phyloP scores from a whole-genome alignment of 1,139 yeast species.

The Candida frijolesensis region DNA sequence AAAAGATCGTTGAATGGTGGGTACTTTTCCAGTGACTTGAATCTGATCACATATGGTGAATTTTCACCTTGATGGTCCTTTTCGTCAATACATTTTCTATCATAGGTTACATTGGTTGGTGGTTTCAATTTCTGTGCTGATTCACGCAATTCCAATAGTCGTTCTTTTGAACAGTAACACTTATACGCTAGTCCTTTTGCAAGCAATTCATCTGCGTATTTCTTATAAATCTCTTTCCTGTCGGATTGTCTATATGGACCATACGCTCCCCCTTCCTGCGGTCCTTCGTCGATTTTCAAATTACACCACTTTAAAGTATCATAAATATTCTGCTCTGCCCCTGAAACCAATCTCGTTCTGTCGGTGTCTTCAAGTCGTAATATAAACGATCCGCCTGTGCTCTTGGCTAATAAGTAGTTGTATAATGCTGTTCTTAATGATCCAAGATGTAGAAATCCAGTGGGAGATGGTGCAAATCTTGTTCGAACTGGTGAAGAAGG shows the following conservation, averaged over 20 bases:
- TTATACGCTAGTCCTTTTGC: slow-evolving; percentile 76
- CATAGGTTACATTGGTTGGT: slow-evolving; percentile 91
- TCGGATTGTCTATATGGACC: slow-evolving; percentile 89
- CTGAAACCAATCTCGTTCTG: slow-evolving; percentile 69
- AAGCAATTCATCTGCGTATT: slow-evolving; percentile 59
- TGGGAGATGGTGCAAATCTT: slow-evolving; percentile 97
- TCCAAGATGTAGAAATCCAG: slow-evolving; percentile 90
- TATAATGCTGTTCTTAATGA: slow-evolving; percentile 91
- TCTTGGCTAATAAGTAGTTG: slow-evolving; percentile 78
- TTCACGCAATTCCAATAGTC: slow-evolving; percentile 65
- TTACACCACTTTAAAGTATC: slow-evolving; percentile 80
- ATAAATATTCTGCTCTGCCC: slow-evolving; percentile 82
- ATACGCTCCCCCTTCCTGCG: slow-evolving; percentile 61
- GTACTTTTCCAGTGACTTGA: slow-evolving; percentile 70
- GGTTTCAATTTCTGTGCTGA: slow-evolving; percentile 78
- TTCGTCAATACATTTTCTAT: slow-evolving; percentile 66
- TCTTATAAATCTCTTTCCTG: slow-evolving; percentile 61
- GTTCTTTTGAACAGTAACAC: slow-evolving; percentile 84
- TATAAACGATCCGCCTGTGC: slow-evolving; percentile 79
- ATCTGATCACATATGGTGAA: slow-evolving; percentile 51
- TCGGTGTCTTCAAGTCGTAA: slow-evolving; percentile 93
- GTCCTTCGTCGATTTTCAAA: slow-evolving; percentile 79
- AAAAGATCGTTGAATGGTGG: slow-evolving; percentile 70
- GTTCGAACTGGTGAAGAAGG: slow-evolving; percentile 72
- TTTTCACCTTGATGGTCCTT: slow-evolving; percentile 22